Evolutionary conservation across 345 rosid genomes (phyloP), one percentile per base, ranked within the genome.

Genomic region (Pugionium cornutum): DNA sequence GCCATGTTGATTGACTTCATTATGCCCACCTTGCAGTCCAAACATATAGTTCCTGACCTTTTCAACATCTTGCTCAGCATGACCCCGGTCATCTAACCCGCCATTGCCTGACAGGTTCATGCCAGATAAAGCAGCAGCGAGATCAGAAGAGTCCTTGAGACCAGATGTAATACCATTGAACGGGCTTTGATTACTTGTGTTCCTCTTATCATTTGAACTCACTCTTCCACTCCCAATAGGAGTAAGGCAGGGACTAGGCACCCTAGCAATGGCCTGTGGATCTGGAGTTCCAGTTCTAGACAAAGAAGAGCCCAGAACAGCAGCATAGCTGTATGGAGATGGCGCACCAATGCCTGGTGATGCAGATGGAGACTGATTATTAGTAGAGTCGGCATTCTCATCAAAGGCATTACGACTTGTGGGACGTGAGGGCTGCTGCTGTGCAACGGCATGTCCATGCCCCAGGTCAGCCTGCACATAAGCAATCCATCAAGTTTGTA

Each of bases 391-490:
- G 3, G 67, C 64, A 62, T 81, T 85, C 50, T 91, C 90, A 74
- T 76, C 81, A 64, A 90, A 18, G 18, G 18, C 18, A 18, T 18
- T 18, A 18, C 18, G 18, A 18, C 18, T 18, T 18, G 18, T 0
- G 88, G 98, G 98, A 42, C 92, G 92, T 59, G 81, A 66, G 76
- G 79, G 1, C 28, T 62, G 54, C 5, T 29, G 8, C 18, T 18
- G 18, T 3, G 62, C 44, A 47, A 49, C 44, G 0, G 42, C 59
- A 69, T 4, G 27, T 1, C 8, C 47, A 66, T 53, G 83, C 11
- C 83, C 87, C 72, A 80, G 6, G 57, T 83, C 95, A 69, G 81
- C 91, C 96, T 91, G 82, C 76, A 80, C 7, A 67, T 5, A 68
- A 43, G 35, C 53, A 46, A 9, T 49, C 4, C 33, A 18, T 18